Conservation (phyloP, 176 grass and related monocot species). For the Phoenix dactylifera region DNA sequence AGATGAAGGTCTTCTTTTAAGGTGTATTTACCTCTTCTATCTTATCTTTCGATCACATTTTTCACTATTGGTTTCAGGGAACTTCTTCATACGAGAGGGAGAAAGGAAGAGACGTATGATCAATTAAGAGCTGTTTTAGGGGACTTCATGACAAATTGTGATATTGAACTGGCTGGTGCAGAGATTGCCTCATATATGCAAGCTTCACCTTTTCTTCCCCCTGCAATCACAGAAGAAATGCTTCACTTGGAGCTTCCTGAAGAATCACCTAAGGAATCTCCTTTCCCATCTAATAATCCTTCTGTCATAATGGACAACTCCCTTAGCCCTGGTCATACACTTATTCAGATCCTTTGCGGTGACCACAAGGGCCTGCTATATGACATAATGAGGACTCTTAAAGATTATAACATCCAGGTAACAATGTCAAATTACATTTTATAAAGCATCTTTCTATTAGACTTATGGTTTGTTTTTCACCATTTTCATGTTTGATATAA, state of each 20-base stretch:
- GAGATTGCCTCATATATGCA: conserved; percentile 1
- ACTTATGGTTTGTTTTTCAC: too few species aligned
- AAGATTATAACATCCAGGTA: conserved; percentile 23
- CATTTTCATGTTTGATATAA: too few species aligned
- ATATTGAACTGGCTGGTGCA: conserved; percentile 2
- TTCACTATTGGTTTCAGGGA: not conserved
- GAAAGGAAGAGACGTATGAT: conserved; percentile 10
- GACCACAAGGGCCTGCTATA: conserved; percentile 16
- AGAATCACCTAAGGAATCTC: not conserved
- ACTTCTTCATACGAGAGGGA: conserved; percentile 10
- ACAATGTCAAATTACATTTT: too few species aligned
- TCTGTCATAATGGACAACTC: conserved; percentile 9
- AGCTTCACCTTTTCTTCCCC: conserved; percentile 10
- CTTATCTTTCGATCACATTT: not conserved
- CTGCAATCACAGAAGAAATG: conserved; percentile 8
- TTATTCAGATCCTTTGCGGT: conserved; percentile 14
- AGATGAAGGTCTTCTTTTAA: too few species aligned
- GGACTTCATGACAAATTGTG: conserved; percentile 7
- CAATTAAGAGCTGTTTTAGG: conserved; percentile 8
- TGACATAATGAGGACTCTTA: conserved; percentile 18
- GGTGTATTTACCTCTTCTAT: not conserved
- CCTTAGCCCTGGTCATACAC: conserved; percentile 11
- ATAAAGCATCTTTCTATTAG: too few species aligned
- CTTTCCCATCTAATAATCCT: not conserved
- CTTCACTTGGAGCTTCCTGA: not conserved